Percentiles rank a stretch among this genome's conserved stretches.
Conservation (phyloP, 257 asterid species). For the Gynochthodes officinalis region DNA sequence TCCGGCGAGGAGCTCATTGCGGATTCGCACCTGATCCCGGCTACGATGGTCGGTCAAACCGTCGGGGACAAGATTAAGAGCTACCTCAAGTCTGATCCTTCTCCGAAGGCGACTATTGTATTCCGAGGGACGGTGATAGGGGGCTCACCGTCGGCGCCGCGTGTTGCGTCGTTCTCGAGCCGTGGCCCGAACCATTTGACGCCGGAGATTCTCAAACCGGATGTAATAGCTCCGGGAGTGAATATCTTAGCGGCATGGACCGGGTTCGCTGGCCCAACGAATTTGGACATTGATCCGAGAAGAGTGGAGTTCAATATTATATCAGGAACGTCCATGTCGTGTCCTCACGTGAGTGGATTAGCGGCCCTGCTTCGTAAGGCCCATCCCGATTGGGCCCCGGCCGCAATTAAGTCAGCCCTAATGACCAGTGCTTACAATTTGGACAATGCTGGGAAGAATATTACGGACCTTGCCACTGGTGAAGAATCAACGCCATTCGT, state of each 20-base stretch:
- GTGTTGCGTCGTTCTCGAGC: conserved; percentile 87
- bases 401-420: conserved; percentile 83
- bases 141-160: conserved; percentile 69
- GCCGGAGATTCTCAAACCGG: conserved; percentile 85
- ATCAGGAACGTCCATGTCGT: conserved; percentile 94
- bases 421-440: conserved; percentile 76
- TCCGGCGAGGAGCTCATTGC: conserved; percentile 92
- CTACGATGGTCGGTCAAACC: conserved; percentile 77
- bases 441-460: conserved; percentile 53
- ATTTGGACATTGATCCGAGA: conserved; percentile 60
- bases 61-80: conserved; percentile 71
- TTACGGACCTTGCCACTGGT: conserved; percentile 85
- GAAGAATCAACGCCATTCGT: conserved; percentile 50
- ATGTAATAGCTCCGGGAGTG: conserved; percentile 88
- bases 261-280: conserved; percentile 61
- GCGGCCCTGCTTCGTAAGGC: conserved; percentile 75
- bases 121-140: conserved; percentile 79
- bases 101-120: conserved; percentile 68
- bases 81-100: conserved; percentile 53
- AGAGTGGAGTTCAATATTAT: conserved; percentile 77
- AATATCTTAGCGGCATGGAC: conserved; percentile 97
- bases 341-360: conserved; percentile 94
- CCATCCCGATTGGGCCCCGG: conserved; percentile 68
- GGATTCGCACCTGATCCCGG: conserved; percentile 83
- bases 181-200: conserved; percentile 89